These are phyloP conservation scores for Phytophthora niederhauseri DNA, from an alignment of 352 stramenopile species.

Conservation along the genomic window DNA sequence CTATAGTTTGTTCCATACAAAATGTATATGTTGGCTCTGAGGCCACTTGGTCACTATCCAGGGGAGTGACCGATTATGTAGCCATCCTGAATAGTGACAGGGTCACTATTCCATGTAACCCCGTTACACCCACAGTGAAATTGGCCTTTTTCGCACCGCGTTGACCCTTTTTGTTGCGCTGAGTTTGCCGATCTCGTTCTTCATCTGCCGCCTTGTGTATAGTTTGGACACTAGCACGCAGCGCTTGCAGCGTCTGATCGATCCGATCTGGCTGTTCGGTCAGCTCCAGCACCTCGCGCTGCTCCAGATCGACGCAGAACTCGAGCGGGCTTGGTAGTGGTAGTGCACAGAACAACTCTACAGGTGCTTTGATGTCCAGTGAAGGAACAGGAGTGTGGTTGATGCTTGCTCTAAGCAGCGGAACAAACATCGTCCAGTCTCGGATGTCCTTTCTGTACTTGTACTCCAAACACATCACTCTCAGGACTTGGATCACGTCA, in stretches of 20 bases:
- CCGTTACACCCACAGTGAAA: slow-evolving; percentile 29
- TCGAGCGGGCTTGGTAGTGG: background rate
- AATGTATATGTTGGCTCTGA: too few species aligned
- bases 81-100: too few species aligned
- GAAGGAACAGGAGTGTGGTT: slow-evolving; percentile 37
- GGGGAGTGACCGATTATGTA: too few species aligned
- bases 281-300: slow-evolving; percentile 3
- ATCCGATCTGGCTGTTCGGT: background rate
- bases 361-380: slow-evolving; percentile 20
- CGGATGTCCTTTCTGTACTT: background rate
- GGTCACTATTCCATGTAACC: too few species aligned
- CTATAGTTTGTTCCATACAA: too few species aligned
- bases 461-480: background rate
- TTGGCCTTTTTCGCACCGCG: slow-evolving; percentile 7
- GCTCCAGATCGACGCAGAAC: background rate
- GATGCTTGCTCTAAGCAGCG: slow-evolving; percentile 26
- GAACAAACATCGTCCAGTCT: slow-evolving; percentile 26
- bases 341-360: slow-evolving; percentile 31
- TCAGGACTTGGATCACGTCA: background rate
- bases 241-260: background rate
- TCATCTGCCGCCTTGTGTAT: slow-evolving; percentile 9
- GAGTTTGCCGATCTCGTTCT: background rate
- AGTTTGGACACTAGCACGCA: slow-evolving; percentile 7
- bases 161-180: slow-evolving; percentile 8
- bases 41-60: too few species aligned